phyloP scores from a whole-genome alignment of 176 grass and related monocot genomes.

The Rhynchospora tenuis region DNA sequence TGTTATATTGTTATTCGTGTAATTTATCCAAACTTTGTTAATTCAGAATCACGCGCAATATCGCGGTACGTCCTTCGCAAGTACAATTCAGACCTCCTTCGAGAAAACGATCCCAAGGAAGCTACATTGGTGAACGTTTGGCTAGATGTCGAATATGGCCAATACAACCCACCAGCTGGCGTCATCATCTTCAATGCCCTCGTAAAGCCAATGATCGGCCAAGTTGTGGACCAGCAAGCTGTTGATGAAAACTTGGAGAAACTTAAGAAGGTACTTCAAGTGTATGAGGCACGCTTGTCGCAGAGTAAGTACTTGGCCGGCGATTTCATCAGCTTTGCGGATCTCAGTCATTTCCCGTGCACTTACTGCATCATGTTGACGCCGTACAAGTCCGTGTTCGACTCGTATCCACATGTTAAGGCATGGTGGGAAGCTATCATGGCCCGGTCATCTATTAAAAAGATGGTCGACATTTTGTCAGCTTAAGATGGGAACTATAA shows the following conservation, averaged over 20 bases:
- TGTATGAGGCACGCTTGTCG: constrained; percentile 36
- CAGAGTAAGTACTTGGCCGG: constrained; percentile 37
- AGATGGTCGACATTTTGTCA: neutral
- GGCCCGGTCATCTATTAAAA: constrained; percentile 14
- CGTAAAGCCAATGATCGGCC: neutral
- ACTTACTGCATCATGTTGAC: constrained; percentile 16
- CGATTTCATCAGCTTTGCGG: constrained; percentile 41
- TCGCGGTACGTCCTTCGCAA: too few species aligned
- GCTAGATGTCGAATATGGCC: neutral
- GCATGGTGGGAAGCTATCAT: constrained; percentile 29
- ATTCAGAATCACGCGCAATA: too few species aligned
- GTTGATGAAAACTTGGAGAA: constrained; percentile 24
- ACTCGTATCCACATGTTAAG: constrained; percentile 38
- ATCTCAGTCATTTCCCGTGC: constrained; percentile 35
- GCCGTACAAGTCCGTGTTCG: constrained; percentile 20
- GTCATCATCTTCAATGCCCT: constrained; percentile 29
- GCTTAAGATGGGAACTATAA: neutral
- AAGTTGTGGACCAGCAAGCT: constrained; percentile 14
- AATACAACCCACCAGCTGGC: neutral
- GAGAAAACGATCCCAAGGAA: neutral
- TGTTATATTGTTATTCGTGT: too few species aligned
- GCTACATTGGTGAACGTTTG: neutral
- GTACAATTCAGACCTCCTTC: too few species aligned
- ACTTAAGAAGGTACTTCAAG: constrained; percentile 28
- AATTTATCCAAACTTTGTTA: neutral